Evolutionary conservation across 1,284 basidiomycete species (phyloP).

Genomic region (Chondrostereum purpureum): DNA sequence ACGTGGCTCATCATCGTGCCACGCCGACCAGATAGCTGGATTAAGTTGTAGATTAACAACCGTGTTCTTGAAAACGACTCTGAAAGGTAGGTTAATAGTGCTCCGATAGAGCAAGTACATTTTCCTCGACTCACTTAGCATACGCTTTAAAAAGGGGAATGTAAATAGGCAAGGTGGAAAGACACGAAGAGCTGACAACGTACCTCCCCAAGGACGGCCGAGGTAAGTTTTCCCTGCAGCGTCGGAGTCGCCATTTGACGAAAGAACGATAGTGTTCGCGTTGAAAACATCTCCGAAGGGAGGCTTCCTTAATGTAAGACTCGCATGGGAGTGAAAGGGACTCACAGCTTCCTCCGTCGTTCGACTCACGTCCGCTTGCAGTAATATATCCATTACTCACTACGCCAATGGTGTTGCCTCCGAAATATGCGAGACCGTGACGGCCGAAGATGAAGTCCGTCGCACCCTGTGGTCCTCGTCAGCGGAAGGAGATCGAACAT

Average conservation of each 20-base stretch:
- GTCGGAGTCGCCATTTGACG: conserved; percentile 19
- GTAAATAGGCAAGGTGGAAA: neutral
- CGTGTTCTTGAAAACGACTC: conserved; percentile 42
- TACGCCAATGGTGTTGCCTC: conserved; percentile 38
- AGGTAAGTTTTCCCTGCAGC: conserved; percentile 19
- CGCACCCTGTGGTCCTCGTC: conserved; percentile 32
- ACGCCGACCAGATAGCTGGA: conserved; percentile 40
- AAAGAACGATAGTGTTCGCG: conserved; percentile 39
- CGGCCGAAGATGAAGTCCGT: conserved; percentile 50
- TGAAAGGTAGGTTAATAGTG: conserved; percentile 23
- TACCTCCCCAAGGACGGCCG: conserved; percentile 12
- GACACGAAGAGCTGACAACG: neutral
- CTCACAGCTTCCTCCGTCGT: conserved; percentile 43
- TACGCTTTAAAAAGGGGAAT: conserved; percentile 19
- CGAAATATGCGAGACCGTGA: conserved; percentile 35
- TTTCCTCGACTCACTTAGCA: conserved; percentile 25
- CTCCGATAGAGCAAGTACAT: neutral
- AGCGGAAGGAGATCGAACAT: neutral
- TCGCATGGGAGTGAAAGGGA: conserved; percentile 1
- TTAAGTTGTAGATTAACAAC: conserved; percentile 32
- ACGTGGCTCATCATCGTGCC: conserved; percentile 30
- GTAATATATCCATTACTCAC: conserved; percentile 41
- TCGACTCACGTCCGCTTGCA: conserved; percentile 41
- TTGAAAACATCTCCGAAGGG: conserved; percentile 36
- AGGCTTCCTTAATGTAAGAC: neutral